Evolutionary conservation across 225 moss, liverwort and hornwort species (phyloP), one percentile per base, ranked within the genome.

Genomic region (Sphagnum tenellum): DNA sequence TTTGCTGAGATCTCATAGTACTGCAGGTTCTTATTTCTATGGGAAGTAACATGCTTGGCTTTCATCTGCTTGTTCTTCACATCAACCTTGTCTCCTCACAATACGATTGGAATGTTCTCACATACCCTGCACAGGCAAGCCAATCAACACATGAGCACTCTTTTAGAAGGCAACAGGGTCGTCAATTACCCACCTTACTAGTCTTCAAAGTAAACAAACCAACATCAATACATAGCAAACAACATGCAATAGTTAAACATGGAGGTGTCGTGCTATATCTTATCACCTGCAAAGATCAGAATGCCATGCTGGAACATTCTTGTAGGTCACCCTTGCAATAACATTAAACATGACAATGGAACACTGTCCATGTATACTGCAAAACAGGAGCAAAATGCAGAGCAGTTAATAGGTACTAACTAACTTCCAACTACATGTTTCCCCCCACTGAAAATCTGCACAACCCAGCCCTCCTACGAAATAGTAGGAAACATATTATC

Each of bases 21-120:
- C 83, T 83, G 83, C 12, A 83, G 69, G 44, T 83, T 83, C 79
- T 83, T 83, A 73, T 83, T 83, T 71, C 83, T 76, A 64, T 83
- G 83, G 52, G 79, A 83, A 3, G 83, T 83, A 0, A 83, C 83
- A 13, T 83, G 83, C 71, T 83, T 83, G 4, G 83, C 83, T 59
- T 84, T 84, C 8, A 84, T 79, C 71, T 84, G 83, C 70, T 79
- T 77, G 66, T 84, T 83, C 71, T 83, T 83, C 2, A 83, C 83
- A 52, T 83, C 83, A 2, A 83, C 83, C 70, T 83, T 83, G 50
- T 83, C 79, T 4, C 83, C 83, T 45, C 83, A 83, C 0, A 83
- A 76, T 6, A 83, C 83, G 55, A 83, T 79, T 0, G 83, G 83
- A 44, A 83, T 83, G 45, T 79, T 83, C 45, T 83, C 83, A 55